phyloP scores from a whole-genome alignment of 306 rosid genomes.

The Glycine soja region DNA sequence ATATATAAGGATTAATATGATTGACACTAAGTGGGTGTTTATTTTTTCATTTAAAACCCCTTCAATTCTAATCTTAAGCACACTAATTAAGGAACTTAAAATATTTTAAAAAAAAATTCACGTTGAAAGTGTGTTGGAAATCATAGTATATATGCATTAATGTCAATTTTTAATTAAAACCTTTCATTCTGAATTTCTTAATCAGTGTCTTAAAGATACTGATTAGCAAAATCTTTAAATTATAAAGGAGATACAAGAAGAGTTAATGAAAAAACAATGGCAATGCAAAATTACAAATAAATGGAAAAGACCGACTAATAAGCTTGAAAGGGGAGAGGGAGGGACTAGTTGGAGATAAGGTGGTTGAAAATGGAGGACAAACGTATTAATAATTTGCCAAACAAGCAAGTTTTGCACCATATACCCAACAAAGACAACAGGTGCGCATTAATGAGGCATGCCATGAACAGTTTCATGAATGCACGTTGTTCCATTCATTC shows the following conservation, averaged over 20 bases:
- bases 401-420: conserved; percentile 17
- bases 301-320: not conserved
- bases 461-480: not conserved
- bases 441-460: conserved; percentile 44
- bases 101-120: too few species aligned
- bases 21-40: too few species aligned
- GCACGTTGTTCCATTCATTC: not conserved
- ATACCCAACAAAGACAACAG: conserved; percentile 9
- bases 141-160: too few species aligned
- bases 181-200: too few species aligned
- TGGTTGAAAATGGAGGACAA: conserved; percentile 11
- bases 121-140: too few species aligned
- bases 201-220: too few species aligned
- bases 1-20: too few species aligned
- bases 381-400: not conserved
- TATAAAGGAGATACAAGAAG: not conserved
- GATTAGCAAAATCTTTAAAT: too few species aligned
- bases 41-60: too few species aligned
- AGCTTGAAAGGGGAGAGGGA: not conserved
- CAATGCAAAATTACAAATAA: not conserved
- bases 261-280: not conserved
- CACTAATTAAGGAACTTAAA: too few species aligned
- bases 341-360: not conserved
- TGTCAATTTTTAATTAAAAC: too few species aligned
- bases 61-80: too few species aligned